These are phyloP conservation scores for Plicaturopsis crispa DNA, from an alignment of 768 basidiomycete genomes.

Conservation along the genomic window DNA sequence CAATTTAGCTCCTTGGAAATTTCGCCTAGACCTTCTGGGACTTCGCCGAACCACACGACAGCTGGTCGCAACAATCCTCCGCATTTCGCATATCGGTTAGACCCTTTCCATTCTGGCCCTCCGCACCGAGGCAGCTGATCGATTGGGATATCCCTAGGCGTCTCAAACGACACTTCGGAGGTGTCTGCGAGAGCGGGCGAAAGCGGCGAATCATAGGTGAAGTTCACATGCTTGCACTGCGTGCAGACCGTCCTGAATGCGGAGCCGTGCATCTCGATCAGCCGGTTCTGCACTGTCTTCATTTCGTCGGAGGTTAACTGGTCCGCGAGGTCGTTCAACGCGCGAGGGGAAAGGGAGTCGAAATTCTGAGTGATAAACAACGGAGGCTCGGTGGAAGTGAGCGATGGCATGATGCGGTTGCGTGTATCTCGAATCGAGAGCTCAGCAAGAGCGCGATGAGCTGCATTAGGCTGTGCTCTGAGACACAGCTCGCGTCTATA, in stretches of 20 bases:
- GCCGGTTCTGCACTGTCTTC: neutral
- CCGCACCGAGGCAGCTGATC: slow-evolving; percentile 35
- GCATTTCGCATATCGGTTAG: slow-evolving; percentile 20
- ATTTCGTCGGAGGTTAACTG: slow-evolving; percentile 11
- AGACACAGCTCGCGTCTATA: slow-evolving; percentile 21
- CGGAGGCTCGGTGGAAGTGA: slow-evolving; percentile 6
- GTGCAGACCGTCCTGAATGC: slow-evolving; percentile 15
- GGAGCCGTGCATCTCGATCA: slow-evolving; percentile 22
- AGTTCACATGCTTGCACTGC: slow-evolving; percentile 8
- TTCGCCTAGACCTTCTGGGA: slow-evolving; percentile 25
- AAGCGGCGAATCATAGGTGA: slow-evolving; percentile 9
- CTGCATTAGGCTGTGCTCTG: slow-evolving; percentile 15
- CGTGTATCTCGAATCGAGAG: slow-evolving; percentile 2
- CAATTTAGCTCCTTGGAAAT: slow-evolving; percentile 32
- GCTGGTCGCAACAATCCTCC: slow-evolving; percentile 38
- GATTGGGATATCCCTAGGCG: slow-evolving; percentile 24
- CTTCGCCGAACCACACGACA: slow-evolving; percentile 56
- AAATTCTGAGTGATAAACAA: slow-evolving; percentile 11
- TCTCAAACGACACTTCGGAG: neutral
- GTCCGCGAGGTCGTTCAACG: no score
- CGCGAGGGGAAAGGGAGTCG: slow-evolving; percentile 8
- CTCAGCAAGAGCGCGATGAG: slow-evolving; percentile 14
- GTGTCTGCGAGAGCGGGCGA: slow-evolving; percentile 15
- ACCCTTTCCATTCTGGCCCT: neutral
- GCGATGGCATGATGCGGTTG: slow-evolving; percentile 2